Base-by-base conservation (phyloP, 768 basidiomycete species). In the Auriscalpium microsporum region DNA sequence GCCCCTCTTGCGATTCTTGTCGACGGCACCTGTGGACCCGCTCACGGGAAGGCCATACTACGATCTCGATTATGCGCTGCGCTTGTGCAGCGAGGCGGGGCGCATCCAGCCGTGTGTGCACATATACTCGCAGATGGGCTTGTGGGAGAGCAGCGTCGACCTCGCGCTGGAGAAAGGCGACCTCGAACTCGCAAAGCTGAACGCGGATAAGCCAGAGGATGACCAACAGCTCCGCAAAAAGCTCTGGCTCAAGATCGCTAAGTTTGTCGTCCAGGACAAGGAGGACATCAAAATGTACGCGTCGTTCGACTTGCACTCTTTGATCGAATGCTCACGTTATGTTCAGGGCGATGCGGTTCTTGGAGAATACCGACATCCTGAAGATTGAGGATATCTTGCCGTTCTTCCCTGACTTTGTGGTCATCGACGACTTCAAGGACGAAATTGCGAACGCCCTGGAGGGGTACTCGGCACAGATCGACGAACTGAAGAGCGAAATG, bases 361-460 rank as follows among this genome's bases (percentile, higher is more conserved):
- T 98, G 63, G 94, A 98, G 67, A 86, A 91, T 59, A 95, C 96
- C 0, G 86, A 91, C 62, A 73, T 98, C 37, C 81, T 99, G 66
- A 97, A 97, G 72, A 95, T 99, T 60, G 96, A 99, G 67, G 96
- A 99, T 66, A 96, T 99, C 58, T 74, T 99, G 16, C 96, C 96
- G 6, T 99, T 98, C 84, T 98, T 99, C 83, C 95, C 96, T 2
- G 95, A 98, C 72, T 99, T 99, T 67, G 93, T 95, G 11, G 90
- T 97, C 56, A 97, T 99, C 61, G 96, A 98, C 67, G 96, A 98
- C 67, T 98, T 99, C 80, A 99, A 99, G 69, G 90, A 95, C 63
- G 95, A 98, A 71, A 98, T 98, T 61, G 95, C 94, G 50, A 86
- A 86, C 57, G 96, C 96, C 0, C 73, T 99, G 60, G 95, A 99